A percentile compares a stretch with the other conserved stretches of the same genome.
Conservation (phyloP, 306 rosid genomes). For the Cucurbita ficifolia region DNA sequence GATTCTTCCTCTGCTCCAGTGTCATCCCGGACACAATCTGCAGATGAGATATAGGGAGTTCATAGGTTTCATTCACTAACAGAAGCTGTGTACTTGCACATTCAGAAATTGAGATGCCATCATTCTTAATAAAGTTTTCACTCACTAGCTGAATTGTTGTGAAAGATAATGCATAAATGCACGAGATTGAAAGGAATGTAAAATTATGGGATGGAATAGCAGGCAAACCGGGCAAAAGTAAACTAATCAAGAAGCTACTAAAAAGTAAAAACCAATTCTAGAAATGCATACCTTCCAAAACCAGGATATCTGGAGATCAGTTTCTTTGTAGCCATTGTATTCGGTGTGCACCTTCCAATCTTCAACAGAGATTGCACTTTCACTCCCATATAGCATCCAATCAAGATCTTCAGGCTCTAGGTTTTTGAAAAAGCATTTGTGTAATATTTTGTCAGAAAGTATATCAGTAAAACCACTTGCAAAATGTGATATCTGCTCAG, state of each 20-base stretch:
- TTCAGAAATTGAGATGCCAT: neutral
- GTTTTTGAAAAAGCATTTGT: conserved; percentile 40
- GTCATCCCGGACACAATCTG: conserved; percentile 72
- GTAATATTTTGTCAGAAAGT: conserved; percentile 32
- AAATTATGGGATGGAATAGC: neutral
- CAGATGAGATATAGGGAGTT: neutral
- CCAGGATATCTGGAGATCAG: conserved; percentile 77
- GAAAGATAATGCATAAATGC: neutral
- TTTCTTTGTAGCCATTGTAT: conserved; percentile 70
- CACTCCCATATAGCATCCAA: conserved; percentile 82
- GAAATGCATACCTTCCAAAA: conserved; percentile 78
- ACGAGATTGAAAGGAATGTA: neutral
- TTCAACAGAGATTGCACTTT: conserved; percentile 45
- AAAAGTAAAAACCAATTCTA: conserved; percentile 1
- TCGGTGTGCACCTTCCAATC: conserved; percentile 94
- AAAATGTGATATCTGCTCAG: conserved; percentile 69
- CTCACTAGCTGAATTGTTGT: neutral
- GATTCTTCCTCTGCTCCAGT: conserved; percentile 52
- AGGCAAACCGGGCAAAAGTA: neutral
- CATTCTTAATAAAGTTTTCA: neutral
- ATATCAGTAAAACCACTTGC: conserved; percentile 66
- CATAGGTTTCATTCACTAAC: neutral
- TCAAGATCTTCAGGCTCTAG: conserved; percentile 85
- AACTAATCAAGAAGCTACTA: neutral
- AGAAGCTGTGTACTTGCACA: neutral